Base-by-base conservation (phyloP, 2,329 filamentous ascomycete species). In the Calonectria pseudoturangicola region DNA sequence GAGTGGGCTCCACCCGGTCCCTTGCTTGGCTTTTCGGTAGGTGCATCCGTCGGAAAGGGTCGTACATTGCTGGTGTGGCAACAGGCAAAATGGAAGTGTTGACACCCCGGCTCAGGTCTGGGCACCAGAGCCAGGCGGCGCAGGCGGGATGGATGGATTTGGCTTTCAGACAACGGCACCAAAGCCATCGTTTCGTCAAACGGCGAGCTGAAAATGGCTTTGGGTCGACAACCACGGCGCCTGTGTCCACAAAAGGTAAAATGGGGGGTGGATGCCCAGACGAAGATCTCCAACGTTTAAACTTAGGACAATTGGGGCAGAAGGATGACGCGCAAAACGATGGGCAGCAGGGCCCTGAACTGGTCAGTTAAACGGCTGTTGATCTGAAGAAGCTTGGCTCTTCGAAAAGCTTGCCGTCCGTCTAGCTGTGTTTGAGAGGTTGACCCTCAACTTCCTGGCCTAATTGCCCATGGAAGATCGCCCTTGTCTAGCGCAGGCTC, bases 401-500 rank as follows among this genome's bases (percentile, higher is more conserved):
- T 10, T 28, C 36, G 30, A 62, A 71, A 66, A 62, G 51, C 54
- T 71, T 66, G 54, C 54, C 45, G 21, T 54, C 41, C 28, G 27
- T 47, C 41, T 41, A 28, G 64, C 54, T 62, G 68, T 71, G 64
- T 58, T 56, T 28, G 69, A 47, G 58, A 45, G 16, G 75, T 77
- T 75, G 75, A 77, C 77, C 73, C 63, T 77, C n/a, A 56, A 28
- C 64, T 43, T 71, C 36, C n/a, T 47, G 69, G 64, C 64, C 70
- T 50, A 65, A 65, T 72, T 68, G 65, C 70, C 65, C 70, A 68
- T 66, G 64, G 70, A 64, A 72, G 64, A 67, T 39, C 62, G 60
- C 73, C 80, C 80, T 74, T 77, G 78, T 76, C 76, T 82, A 83
- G 81, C 81, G 80, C 74, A 76, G 73, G 72, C 71, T 74, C 72